Base-by-base conservation (phyloP, 1,284 basidiomycete genomes). In the Pseudozyma pruni region DNA sequence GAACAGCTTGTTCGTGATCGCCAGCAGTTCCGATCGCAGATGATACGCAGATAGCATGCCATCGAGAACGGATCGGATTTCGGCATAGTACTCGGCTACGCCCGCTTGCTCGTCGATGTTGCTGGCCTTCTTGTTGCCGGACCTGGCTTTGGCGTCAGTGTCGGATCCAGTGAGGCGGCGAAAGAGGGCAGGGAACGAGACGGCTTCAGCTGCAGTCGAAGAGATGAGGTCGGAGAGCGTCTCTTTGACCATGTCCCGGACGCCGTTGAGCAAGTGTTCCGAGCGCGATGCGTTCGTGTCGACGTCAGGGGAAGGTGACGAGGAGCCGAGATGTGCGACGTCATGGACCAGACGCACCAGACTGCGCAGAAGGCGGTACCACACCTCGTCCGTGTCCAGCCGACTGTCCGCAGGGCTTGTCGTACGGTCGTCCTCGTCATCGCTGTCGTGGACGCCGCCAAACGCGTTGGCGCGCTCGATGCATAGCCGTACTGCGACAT, bases 41-140 rank as follows among this genome's bases (percentile, higher is more conserved):
- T 90, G 89, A 84, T 97, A 98, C 2, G 93, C 91, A 75, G 94
- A 92, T 68, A 98, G 85, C 93, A 98, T 98, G 27, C 92, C 91
- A 0, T 90, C 90, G 20, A 98, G 85, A 57, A 98, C 93, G 4
- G 89, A 87, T 40, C 93, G 88, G 83, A 98, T 95, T 83, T 98
- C 94, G 31, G 90, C 89, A 81, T 98, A 98, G 87, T 60, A 72
- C 64, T 32, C 78, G 19, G 62, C 61, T 19, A 35, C 48, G 11
- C 53, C 61, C 4, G 47, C 49, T 16, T 35, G 22, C 16, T 16
- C 27, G 32, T 27, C 45, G 25, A n/a, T 35, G 8, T 54, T 8
- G 81, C 79, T 3, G 74, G 61, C 0, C 79, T 40, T 38, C 57
- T 22, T 37, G 14, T n/a, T 27, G 33, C 22, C 16, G 16, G 34